Evolutionary conservation across 1,284 basidiomycete species (phyloP), one percentile per base, ranked within the genome.

Genomic region (Sanguinoderma infundibulare): DNA sequence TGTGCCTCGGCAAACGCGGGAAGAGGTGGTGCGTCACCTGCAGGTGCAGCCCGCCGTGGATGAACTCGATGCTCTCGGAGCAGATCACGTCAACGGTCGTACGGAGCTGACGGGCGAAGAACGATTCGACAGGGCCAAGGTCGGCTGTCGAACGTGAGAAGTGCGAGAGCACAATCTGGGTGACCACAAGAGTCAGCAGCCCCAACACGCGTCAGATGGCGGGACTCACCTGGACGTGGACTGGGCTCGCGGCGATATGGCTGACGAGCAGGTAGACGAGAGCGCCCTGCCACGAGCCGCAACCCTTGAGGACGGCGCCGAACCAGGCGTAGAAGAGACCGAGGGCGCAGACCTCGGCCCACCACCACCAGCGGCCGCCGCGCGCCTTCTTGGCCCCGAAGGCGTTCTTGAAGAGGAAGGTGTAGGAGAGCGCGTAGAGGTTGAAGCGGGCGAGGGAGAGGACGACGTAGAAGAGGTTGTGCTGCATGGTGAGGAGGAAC

Each of bases 11-110:
- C 1, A 98, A 81, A 24, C 98, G 90, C 8, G 97, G 98, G 80
- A 98, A 98, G 61, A 98, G 84, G 76, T 98, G 98, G 73, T 99
- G 97, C 5, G 97, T 95, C 40, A 98, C 95, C 77, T 99, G 97
- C 51, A 98, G 88, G 71, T 99, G 95, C 26, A 89, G 86, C 3
- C 95, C 97, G 30, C 97, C 97, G 73, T 99, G 97, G 32, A 98
- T 77, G 72, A 96, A 98, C 65, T 88, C 93, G 67, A 98, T 83
- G 49, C 86, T 86, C 3, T 89, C 82, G 1, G 90, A 87, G 76
- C 96, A 98, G 62, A 92, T 87, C 39, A 99, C 95, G 75, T 99
- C 98, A 66, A 95, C 94, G 0, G 98, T 98, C 8, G 98, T 99
- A 53, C 97, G 91, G 62, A 99, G 80, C 76, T 99, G 97, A 34